phyloP scores from a whole-genome alignment of 495 filamentous ascomycete genomes.

The Podospora tetraspora region DNA sequence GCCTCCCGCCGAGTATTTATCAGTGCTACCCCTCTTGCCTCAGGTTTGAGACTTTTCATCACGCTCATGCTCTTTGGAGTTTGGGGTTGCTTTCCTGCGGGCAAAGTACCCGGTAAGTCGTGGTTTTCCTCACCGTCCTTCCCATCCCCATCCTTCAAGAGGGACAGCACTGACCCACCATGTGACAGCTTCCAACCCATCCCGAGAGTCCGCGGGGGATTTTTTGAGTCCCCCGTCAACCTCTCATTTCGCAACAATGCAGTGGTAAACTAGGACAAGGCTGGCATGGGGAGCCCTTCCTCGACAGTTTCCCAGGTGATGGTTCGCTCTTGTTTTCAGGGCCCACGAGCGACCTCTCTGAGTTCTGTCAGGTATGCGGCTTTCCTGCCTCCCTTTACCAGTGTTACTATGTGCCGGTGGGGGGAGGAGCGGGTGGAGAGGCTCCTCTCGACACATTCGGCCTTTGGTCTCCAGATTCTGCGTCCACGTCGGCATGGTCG shows the following conservation, averaged over 20 bases:
- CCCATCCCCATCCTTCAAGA: background rate
- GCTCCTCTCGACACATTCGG: background rate
- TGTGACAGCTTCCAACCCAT: background rate
- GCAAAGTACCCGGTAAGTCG: background rate
- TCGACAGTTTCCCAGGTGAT: background rate
- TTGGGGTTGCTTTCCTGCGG: background rate
- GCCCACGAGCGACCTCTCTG: background rate
- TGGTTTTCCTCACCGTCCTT: background rate
- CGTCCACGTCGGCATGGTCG: too few relatives aligned
- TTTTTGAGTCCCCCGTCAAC: background rate
- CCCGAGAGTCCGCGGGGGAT: background rate
- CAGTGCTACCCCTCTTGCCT: background rate
- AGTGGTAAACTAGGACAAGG: background rate
- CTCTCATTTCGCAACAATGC: background rate
- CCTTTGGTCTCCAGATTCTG: background rate
- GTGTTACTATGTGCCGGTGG: background rate
- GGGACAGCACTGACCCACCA: background rate
- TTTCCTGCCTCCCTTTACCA: background rate
- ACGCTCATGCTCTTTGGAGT: background rate
- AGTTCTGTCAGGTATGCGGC: background rate
- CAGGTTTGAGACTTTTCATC: background rate
- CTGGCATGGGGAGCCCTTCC: background rate
- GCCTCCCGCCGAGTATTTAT: background rate
- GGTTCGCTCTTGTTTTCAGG: background rate
- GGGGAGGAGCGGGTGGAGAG: background rate